phyloP scores from a whole-genome alignment of 805 yeast species.

The Kuraishia borneana region DNA sequence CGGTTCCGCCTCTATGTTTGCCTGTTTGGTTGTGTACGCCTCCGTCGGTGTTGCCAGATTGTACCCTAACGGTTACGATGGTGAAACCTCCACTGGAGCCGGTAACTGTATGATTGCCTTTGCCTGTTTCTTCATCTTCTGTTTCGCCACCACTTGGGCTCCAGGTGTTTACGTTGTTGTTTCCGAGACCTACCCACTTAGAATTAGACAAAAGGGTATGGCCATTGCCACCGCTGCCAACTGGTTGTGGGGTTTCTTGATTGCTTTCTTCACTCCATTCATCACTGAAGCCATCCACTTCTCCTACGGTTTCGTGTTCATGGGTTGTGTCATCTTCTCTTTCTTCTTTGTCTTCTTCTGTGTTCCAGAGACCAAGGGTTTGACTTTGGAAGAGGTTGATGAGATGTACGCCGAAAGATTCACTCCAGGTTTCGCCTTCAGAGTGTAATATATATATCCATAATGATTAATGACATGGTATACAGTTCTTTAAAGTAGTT shows the following conservation, averaged over 20 bases:
- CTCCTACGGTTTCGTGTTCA: constrained; percentile 39
- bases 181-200: constrained; percentile 52
- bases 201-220: constrained; percentile 59
- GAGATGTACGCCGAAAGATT: constrained; percentile 28
- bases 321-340: constrained; percentile 45
- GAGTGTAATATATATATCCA: not conserved
- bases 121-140: constrained; percentile 50
- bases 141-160: constrained; percentile 73
- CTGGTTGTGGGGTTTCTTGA: constrained; percentile 64
- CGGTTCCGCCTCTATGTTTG: constrained; percentile 56
- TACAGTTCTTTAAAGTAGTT: not conserved
- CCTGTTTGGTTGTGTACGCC: constrained; percentile 49
- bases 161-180: constrained; percentile 53
- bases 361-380: constrained; percentile 58
- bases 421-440: constrained; percentile 3
- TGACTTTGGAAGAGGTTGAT: constrained; percentile 58
- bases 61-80: constrained; percentile 19
- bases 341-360: constrained; percentile 44
- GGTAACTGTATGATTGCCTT: constrained; percentile 40
- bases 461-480: not conserved
- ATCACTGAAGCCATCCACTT: constrained; percentile 37
- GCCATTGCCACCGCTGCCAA: constrained; percentile 60
- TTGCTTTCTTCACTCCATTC: constrained; percentile 57
- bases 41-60: constrained; percentile 29
- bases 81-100: constrained; percentile 19